Evolutionary conservation across 768 basidiomycete species (phyloP), one percentile per base, ranked within the genome.

Genomic region (Myochromella boudieri): DNA sequence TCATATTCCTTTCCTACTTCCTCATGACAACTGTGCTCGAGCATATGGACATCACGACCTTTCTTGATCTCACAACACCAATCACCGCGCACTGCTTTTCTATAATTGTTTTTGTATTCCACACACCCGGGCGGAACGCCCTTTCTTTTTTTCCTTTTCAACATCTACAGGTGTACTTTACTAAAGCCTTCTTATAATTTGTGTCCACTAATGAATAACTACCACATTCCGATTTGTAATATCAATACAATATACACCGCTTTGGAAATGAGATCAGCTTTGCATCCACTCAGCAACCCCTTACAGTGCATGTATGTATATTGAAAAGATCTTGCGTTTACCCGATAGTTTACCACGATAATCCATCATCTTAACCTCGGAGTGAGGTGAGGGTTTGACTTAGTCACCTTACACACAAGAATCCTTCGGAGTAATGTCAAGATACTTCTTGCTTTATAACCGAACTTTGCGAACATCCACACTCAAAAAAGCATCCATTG

Each of bases 391-490:
- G 32, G 34, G 15, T 46, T 47, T 11, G 26, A 26, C 11, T 28
- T 17, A 20, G 34, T 32, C 9, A 20, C 18, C 20, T 18, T 32
- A 18, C 18, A 21, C 28, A 33, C 27, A 37, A 44, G 17, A 9
- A 14, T 22, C 10, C 27, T 26, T 12, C 12, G 24, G 18, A 20
- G 51, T 52, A 49, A 29, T 54, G 41, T 29, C 44, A 15, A 54
- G 53, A 40, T 36, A 29, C 24, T 44, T 52, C 34, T 21, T 40
- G 34, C 29, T 54, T 55, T 54, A 54, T 54, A 55, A 52, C 36
- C 49, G 52, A 32, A 46, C 43, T 44, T 49, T 49, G 22, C 44
- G 44, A 47, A 28, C 37, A 21, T 46, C 37, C 20, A 28, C 36
- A 11, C 17, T 46, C 42, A 49, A 37, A 38, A 11, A n/a, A n/a